Evolutionary conservation across 2,329 filamentous ascomycete genomes (phyloP), one percentile per base, ranked within the genome.

Genomic region (Ceratocystis diversiconidia): DNA sequence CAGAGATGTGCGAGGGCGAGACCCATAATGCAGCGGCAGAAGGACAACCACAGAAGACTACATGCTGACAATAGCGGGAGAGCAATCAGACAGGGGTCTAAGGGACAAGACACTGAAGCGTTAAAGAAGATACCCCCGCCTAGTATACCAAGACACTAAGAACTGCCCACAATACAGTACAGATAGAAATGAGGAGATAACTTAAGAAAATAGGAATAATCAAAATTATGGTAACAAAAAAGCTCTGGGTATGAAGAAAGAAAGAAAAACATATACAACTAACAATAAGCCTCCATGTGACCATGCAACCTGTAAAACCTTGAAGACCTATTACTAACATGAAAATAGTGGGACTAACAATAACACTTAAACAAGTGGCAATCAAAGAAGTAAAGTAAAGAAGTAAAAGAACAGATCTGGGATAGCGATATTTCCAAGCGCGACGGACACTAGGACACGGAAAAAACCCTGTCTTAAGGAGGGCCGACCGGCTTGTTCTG

Each of bases 1-100:
- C 55, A 22, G 63, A 63, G 36, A 41, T 41, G 36, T 3, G 36
- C 17, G 63, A 63, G 4, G 65, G 65, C 52, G 15, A 17, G 52
- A 25, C n/a, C 8, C 8, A 25, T 15, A 15, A 25, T 4, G 4
- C 48, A 52, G 48, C 48, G 3, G 15, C 25, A 25, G 48, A 50
- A 22, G 48, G 3, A 12, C 48, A 60, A 12, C n/a, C 55, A 22
- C 8, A 28, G 7, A 10, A 32, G 15, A 61, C 59, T 15, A 17
- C 59, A 17, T 1, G 25, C 8, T 10, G 17, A 19, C 44, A 65
- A 22, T 7, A 60, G 30, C 36, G 46, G 19, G 48, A 46, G 30
- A 12, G 48, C 19, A 6, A 10, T 7, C 25, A 12, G 36, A 25
- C 8, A 25, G 48, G 22, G 3, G 19, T 6, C 2, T 5, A 15